A percentile compares a stretch with the other conserved stretches of the same genome.
phyloP scores from a whole-genome alignment of 192 early-diverging fungal genomes.

The Phlyctochytrium arcticum region DNA sequence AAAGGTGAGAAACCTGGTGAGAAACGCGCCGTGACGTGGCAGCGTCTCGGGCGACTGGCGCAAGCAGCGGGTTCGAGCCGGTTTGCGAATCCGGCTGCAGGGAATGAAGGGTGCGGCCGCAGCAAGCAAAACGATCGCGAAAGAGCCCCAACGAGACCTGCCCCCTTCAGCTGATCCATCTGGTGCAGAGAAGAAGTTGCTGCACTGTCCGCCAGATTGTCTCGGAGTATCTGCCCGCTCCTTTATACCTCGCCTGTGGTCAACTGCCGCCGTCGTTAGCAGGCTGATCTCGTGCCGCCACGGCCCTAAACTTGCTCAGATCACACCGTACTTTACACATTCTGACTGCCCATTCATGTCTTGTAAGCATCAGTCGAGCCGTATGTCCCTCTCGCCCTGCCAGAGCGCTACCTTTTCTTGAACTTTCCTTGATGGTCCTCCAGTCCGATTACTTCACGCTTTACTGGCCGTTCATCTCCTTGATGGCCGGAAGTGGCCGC shows the following conservation, averaged over 20 bases:
- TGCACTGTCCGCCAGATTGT: not conserved
- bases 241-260: not conserved
- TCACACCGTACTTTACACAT: not conserved
- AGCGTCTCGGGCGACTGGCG: no score
- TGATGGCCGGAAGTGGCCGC: conserved; percentile 97
- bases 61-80: no score
- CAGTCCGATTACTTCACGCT: conserved; percentile 93
- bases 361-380: not conserved
- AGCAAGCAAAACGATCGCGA: no score
- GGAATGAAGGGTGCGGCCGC: no score
- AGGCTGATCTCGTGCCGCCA: not conserved
- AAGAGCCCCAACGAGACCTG: no score
- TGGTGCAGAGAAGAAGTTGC: not conserved
- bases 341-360: no score
- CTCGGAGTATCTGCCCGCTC: not conserved
- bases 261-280: not conserved
- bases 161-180: no score
- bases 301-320: not conserved
- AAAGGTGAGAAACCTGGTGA: no score
- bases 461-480: conserved; percentile 95
- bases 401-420: not conserved
- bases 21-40: no score
- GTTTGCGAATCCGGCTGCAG: no score
- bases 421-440: not conserved
- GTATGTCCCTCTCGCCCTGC: not conserved